Percentiles rank a stretch among this genome's conserved stretches.
These are phyloP conservation scores for Eugenia klotzschiana DNA, from an alignment of 441 rosid species.

Conservation along the genomic window DNA sequence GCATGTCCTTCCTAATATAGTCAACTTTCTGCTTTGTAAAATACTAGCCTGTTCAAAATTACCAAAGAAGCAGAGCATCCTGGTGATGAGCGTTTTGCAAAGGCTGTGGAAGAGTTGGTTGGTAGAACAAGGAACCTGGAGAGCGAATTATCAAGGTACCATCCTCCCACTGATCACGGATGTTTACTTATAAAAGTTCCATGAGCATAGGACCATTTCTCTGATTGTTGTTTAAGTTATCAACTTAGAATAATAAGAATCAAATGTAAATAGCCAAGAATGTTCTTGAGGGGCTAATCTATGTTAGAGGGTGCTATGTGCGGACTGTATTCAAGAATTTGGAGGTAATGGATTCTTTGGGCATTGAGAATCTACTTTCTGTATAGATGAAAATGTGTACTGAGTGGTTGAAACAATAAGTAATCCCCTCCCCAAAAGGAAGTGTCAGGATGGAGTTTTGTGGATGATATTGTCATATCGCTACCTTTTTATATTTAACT, in stretches of 20 bases:
- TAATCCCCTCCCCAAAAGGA: neutral
- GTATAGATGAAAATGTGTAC: neutral
- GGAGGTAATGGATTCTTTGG: neutral
- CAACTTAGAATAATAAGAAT: neutral
- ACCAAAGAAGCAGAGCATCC: neutral
- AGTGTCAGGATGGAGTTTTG: neutral
- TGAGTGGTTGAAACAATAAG: neutral
- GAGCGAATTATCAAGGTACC: constrained; percentile 1
- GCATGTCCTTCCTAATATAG: neutral
- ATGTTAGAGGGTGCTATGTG: neutral
- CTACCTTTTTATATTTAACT: neutral
- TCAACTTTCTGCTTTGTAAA: neutral
- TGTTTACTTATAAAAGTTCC: neutral
- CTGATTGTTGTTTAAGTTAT: neutral
- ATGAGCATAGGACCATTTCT: neutral
- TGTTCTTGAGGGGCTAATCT: neutral
- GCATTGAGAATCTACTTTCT: neutral
- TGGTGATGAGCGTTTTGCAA: neutral
- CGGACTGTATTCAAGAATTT: neutral
- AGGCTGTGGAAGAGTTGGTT: neutral
- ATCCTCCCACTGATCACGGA: neutral
- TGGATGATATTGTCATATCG: neutral
- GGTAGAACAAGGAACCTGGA: neutral
- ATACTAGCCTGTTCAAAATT: neutral
- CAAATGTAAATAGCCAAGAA: neutral